A percentile compares a stretch with the other conserved stretches of the same genome.
Conservation (phyloP, 2,329 filamentous ascomycete species). For the Byssothecium circinans region DNA sequence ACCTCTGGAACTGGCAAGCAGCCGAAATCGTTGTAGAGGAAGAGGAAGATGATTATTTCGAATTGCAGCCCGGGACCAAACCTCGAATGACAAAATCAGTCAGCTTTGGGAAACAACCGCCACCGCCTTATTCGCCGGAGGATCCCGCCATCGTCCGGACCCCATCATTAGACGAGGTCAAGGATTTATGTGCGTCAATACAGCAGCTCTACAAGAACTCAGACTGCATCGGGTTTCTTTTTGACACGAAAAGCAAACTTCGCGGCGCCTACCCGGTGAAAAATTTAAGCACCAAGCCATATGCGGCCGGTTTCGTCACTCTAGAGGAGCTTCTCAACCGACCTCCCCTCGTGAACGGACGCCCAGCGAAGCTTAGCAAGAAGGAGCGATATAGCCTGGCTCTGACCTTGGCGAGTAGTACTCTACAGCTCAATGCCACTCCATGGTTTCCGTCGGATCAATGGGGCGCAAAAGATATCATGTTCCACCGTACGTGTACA, state of each 20-base stretch:
- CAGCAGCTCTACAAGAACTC: constrained; percentile 25
- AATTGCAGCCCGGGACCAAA: neutral
- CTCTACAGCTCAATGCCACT: constrained; percentile 41
- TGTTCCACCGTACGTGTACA: constrained; percentile 30
- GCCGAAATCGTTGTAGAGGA: constrained; percentile 39
- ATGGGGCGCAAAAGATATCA: constrained; percentile 38
- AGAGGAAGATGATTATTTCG: constrained; percentile 24
- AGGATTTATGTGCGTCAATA: constrained; percentile 42
- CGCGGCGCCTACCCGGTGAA: constrained; percentile 33
- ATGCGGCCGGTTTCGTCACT: constrained; percentile 26
- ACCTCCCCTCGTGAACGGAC: constrained; percentile 30
- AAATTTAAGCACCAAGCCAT: constrained; percentile 9
- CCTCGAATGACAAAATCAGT: constrained; percentile 35
- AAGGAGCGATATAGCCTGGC: constrained; percentile 41
- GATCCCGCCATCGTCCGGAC: constrained; percentile 17
- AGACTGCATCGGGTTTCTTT: constrained; percentile 36
- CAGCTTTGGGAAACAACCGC: constrained; percentile 33
- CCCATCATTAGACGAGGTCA: constrained; percentile 30
- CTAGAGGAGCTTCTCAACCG: constrained; percentile 34
- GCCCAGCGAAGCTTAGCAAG: constrained; percentile 32
- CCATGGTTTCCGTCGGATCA: constrained; percentile 39
- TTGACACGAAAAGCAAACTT: constrained; percentile 35
- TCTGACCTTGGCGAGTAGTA: constrained; percentile 40
- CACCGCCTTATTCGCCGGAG: constrained; percentile 34
- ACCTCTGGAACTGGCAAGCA: constrained; percentile 35